Conservation (phyloP, 108 stramenopile genomes). For the Parietichytrium sp. region DNA sequence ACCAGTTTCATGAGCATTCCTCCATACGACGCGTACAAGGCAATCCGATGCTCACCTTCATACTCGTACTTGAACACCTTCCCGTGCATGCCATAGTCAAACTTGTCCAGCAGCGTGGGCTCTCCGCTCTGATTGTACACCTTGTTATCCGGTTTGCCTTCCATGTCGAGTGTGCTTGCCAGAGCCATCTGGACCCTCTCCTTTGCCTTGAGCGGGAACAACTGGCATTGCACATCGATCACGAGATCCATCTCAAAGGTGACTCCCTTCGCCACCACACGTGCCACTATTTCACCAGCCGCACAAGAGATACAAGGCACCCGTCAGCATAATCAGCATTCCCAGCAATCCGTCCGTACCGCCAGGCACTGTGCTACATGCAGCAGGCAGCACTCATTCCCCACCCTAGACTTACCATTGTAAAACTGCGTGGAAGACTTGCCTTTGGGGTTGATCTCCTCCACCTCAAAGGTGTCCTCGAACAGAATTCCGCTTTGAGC, state of each 20-base stretch:
- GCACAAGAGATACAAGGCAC: constrained; percentile 49
- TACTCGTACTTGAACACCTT: constrained; percentile 85
- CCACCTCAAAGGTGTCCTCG: constrained; percentile 94
- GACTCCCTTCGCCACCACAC: constrained; percentile 80
- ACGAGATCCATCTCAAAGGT: constrained; percentile 91
- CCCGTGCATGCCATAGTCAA: constrained; percentile 97
- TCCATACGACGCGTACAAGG: constrained; percentile 82
- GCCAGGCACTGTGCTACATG: neutral
- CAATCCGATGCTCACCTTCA: neutral
- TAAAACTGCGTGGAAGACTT: constrained; percentile 55
- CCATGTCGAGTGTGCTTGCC: constrained; percentile 83
- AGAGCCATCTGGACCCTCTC: constrained; percentile 86
- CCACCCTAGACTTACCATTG: constrained; percentile 40
- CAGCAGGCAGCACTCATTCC: neutral
- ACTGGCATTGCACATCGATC: constrained; percentile 89
- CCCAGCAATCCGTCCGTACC: neutral
- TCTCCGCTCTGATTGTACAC: constrained; percentile 70
- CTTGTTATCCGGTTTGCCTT: constrained; percentile 86
- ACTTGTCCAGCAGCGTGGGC: constrained; percentile 83
- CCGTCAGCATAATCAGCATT: too few species aligned
- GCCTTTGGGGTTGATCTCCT: constrained; percentile 85
- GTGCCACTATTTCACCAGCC: constrained; percentile 82
- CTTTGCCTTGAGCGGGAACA: constrained; percentile 76
- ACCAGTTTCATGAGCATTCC: constrained; percentile 89
- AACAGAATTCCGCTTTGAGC: constrained; percentile 77